Evolutionary conservation across 768 basidiomycete genomes (phyloP).

Genomic region (Kwoniella mangroviensis): DNA sequence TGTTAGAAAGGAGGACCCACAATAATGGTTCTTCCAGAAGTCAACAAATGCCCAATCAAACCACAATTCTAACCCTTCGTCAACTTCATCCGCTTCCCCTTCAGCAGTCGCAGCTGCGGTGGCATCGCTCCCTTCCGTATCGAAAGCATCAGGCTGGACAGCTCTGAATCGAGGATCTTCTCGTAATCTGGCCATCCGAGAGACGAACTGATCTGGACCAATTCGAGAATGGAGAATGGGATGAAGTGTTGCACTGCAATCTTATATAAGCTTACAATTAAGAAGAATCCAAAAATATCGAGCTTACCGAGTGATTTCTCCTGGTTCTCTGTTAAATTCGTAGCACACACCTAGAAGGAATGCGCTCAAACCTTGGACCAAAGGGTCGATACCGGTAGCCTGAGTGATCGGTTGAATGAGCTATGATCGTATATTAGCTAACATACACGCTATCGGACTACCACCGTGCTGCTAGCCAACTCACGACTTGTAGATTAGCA

Average conservation of each 20-base stretch:
- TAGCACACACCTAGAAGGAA: conserved; percentile 93
- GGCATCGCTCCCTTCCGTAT: conserved; percentile 58
- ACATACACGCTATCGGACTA: not conserved
- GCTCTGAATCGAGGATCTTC: conserved; percentile 93
- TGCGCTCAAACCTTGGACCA: conserved; percentile 86
- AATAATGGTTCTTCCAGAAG: conserved; percentile 98
- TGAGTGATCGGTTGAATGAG: conserved; percentile 95
- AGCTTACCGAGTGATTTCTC: conserved; percentile 88
- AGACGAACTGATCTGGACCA: conserved; percentile 84
- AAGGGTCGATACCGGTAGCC: conserved; percentile 76
- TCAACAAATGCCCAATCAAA: conserved; percentile 98
- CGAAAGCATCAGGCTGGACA: conserved; percentile 81
- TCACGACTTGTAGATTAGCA: conserved; percentile 85
- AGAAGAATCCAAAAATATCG: not conserved
- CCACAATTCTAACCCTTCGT: conserved; percentile 75
- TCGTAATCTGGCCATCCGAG: conserved; percentile 80
- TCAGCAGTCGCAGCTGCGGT: conserved; percentile 27
- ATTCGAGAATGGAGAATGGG: conserved; percentile 83
- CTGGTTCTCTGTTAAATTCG: conserved; percentile 93
- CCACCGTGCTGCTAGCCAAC: conserved; percentile 54
- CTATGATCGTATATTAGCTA: conserved; percentile 60
- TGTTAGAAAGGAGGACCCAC: conserved; percentile 62
- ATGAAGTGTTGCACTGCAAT: conserved; percentile 74
- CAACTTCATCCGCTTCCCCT: conserved; percentile 64
- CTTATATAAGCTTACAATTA: not conserved